These are phyloP conservation scores for Psidium guajava DNA, from an alignment of 345 rosid genomes.

Conservation along the genomic window DNA sequence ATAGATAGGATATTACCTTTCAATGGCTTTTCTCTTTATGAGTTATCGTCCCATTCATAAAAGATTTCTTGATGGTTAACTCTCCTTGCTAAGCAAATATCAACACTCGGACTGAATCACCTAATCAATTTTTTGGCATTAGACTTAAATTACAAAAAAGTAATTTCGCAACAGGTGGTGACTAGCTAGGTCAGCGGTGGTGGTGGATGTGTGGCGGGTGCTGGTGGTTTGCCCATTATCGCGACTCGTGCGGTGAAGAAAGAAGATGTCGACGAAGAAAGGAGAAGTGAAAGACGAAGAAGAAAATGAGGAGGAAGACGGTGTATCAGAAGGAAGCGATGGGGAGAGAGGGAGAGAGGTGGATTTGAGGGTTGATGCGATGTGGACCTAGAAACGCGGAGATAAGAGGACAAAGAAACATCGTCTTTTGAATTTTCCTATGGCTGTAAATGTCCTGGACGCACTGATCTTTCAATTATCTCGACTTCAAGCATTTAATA, in stretches of 20 bases:
- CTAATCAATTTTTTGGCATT: background rate
- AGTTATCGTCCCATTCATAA: background rate
- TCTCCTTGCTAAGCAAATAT: rapidly evolving
- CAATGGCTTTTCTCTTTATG: background rate
- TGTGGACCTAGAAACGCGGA: background rate
- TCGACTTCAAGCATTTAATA: background rate
- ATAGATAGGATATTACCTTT: background rate
- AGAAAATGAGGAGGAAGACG: background rate
- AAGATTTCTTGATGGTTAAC: background rate
- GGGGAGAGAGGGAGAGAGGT: background rate
- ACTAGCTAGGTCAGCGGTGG: background rate
- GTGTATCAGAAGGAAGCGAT: rapidly evolving
- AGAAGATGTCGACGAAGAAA: background rate
- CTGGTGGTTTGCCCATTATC: background rate
- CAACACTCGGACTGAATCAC: background rate
- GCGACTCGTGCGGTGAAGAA: background rate
- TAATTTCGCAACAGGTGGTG: background rate
- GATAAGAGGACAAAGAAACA: background rate
- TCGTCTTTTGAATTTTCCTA: background rate
- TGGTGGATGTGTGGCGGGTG: background rate
- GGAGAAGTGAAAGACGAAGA: background rate
- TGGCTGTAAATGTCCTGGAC: background rate
- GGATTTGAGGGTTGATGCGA: background rate
- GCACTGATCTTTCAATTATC: background rate
- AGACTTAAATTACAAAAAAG: background rate